Evolutionary conservation across 2,329 filamentous ascomycete genomes (phyloP), one percentile per base, ranked within the genome.

Genomic region (Pseudophaeomoniella oleicola): DNA sequence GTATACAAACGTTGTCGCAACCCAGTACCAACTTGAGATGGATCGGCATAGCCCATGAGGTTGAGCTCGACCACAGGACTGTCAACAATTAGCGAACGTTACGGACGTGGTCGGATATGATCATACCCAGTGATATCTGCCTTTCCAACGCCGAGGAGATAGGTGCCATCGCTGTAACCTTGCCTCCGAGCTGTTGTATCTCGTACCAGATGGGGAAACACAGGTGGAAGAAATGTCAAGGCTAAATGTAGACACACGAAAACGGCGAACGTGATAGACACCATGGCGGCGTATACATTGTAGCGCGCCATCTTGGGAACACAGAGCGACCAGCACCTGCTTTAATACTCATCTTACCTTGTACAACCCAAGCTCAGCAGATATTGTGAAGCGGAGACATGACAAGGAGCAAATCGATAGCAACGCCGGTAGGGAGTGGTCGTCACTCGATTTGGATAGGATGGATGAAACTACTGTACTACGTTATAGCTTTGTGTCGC

Each of bases 1-100:
- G 85, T 86, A 58, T 90, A 88, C 12, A 94, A 67, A 34, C 88
- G 75, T 60, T 96, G 88, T 34, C 87, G 78, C 35, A 96, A 64
- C 15, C 88, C 88, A 2, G 77, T 78, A 32, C 88, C 88, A 18
- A 80, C 62, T 60, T 96, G 88, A 30, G 72, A 72, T n/a, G 78
- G 65, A 55, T 87, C 81, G 19, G 88, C 88, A 63, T 94, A 94
- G 42, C 87, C 87, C 69, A 88, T 90, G 53, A 94, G 71, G 49
- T 85, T 86, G 51, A 94, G 72, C 56, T 94, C 85, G 15, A 92
- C 86, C 10, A 92, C 84, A 0, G 86, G 85, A 2, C 82, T 75
- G 42, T 12, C 22, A 32, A 5, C 13, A 13, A 14, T 36, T 13
- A 36, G 36, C n/a, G 22, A 16, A 12, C 18, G n/a, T n/a, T n/a